phyloP scores from a whole-genome alignment of 73 alveolate species.

The Paramecium primaurelia region DNA sequence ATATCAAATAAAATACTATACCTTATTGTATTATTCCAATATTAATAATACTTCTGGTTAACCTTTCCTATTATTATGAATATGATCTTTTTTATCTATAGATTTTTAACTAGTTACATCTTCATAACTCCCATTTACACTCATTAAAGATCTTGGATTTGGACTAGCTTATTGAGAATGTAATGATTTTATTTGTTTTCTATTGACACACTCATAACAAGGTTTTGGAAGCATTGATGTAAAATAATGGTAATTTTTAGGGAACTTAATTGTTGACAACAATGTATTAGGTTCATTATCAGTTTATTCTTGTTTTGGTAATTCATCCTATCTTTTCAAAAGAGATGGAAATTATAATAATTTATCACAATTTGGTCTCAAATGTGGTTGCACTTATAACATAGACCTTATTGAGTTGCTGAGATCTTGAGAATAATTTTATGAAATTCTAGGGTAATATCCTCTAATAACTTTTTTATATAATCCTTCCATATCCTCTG shows the following conservation, averaged over 20 bases:
- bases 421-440: conserved; percentile 72
- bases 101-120: conserved; percentile 24
- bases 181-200: background rate
- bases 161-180: conserved; percentile 40
- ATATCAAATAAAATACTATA: background rate
- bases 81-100: background rate
- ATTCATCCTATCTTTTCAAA: conserved; percentile 63
- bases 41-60: background rate
- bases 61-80: background rate
- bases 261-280: conserved; percentile 72
- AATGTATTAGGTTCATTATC: conserved; percentile 65
- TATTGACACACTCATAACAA: background rate
- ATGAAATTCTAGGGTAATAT: conserved; percentile 72
- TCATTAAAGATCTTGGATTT: conserved; percentile 1
- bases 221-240: conserved; percentile 76
- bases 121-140: conserved; percentile 32
- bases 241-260: conserved; percentile 69
- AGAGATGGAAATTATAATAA: conserved; percentile 65
- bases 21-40: background rate
- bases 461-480: conserved; percentile 77
- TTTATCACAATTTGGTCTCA: conserved; percentile 76
- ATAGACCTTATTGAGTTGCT: conserved; percentile 67
- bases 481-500: conserved; percentile 83
- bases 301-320: background rate
- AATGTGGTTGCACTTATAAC: conserved; percentile 69